Base-by-base conservation (phyloP, 1,284 basidiomycete species). In the Heterobasidion parviporum region DNA sequence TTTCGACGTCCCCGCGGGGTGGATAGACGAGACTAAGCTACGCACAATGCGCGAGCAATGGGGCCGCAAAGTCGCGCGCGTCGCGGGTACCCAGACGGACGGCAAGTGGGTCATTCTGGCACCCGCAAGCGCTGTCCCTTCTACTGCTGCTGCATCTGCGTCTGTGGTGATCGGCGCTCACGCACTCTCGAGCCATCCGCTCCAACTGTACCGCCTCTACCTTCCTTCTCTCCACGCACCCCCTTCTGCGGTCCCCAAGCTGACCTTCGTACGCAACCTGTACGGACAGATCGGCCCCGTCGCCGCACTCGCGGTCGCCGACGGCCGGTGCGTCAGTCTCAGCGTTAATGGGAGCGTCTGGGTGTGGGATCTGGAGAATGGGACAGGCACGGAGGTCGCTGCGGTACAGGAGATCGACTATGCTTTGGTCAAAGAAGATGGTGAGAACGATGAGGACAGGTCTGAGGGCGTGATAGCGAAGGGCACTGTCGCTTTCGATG, bases 81-180 rank as follows among this genome's bases (percentile, higher is more conserved):
- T 91, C 35, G 79, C 82, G 18, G 85, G 82, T 59, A 83, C 79
- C 14, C 82, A 88, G 63, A 89, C 88, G 8, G 89, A 91, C 63
- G 89, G 89, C 8, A 89, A 88, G 71, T 92, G 87, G 85, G 81
- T 92, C 50, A 83, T 91, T 8, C 75, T 92, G 49, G 88, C 85
- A 8, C 81, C 87, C 6, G 81, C 75, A 1, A 75, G 81, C 20
- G 35, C 54, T n/a, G 44, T 52, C 26, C 50, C 58, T 32, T 59
- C 62, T n/a, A 58, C 61, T 9, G 46, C 62, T 33, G 64, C 69
- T n/a, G 59, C 65, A 34, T 14, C 32, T 4, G 2, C 15, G 7
- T 12, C 32, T 5, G 16, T 16, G 12, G 12, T 8, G 3, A 10
- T 32, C 16, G n/a, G 18, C 26, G 10, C 46, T 15, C 16, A 16